phyloP scores from a whole-genome alignment of 805 yeast species.

The Ogataea corticis region DNA sequence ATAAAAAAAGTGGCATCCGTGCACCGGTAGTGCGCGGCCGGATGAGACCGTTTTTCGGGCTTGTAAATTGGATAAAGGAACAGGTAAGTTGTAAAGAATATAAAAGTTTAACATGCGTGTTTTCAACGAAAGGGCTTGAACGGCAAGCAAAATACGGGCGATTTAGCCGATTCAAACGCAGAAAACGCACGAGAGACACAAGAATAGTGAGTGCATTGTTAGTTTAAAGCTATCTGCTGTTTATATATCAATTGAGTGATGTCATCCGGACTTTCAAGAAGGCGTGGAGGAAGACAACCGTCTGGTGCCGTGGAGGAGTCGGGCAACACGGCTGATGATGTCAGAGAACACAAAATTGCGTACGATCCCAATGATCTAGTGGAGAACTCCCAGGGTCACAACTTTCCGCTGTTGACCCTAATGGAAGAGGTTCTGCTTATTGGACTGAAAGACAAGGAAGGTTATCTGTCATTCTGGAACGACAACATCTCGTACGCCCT shows the following conservation, averaged over 20 bases:
- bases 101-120: too few species aligned
- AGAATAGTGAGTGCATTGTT: neutral
- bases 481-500: constrained; percentile 95
- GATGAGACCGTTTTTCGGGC: constrained; percentile 5
- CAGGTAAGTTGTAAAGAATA: constrained; percentile 1
- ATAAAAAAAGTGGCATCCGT: too few species aligned
- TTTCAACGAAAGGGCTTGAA: too few species aligned
- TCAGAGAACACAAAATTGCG: constrained; percentile 60
- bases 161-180: neutral
- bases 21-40: constrained; percentile 3
- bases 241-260: constrained; percentile 10
- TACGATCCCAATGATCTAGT: constrained; percentile 74
- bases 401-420: constrained; percentile 75
- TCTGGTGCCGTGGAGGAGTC: constrained; percentile 25
- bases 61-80: constrained; percentile 5
- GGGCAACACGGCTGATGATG: constrained; percentile 11
- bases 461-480: constrained; percentile 96
- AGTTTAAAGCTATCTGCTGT: neutral
- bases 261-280: constrained; percentile 69
- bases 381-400: constrained; percentile 38
- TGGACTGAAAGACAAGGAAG: constrained; percentile 95
- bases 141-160: neutral
- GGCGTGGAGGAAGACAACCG: constrained; percentile 53
- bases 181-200: neutral
- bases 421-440: constrained; percentile 95